phyloP scores from a whole-genome alignment of 2,329 filamentous ascomycete genomes.

The Helotiales sp. region DNA sequence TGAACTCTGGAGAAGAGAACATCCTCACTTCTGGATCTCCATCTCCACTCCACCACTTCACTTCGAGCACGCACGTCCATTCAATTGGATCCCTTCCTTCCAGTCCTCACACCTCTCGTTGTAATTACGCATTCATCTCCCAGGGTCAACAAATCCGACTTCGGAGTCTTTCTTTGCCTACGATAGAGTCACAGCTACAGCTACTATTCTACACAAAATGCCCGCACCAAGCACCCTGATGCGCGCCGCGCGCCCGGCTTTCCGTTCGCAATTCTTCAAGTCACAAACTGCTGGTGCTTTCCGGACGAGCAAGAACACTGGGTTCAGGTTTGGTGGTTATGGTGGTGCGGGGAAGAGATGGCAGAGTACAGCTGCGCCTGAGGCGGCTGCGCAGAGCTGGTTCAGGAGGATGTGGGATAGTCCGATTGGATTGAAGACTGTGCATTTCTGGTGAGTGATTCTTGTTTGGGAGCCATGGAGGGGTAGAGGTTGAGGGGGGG shows the following conservation, averaged over 20 bases:
- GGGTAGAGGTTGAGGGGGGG: not conserved
- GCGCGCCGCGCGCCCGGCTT: conserved; percentile 59
- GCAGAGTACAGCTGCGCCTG: conserved; percentile 63
- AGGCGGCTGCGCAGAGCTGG: conserved; percentile 54
- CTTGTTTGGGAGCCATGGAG: not conserved
- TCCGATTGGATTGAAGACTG: conserved; percentile 84
- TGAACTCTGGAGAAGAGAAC: not conserved
- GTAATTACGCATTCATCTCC: not conserved
- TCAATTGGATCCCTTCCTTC: not conserved
- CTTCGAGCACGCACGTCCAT: not conserved
- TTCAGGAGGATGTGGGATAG: conserved; percentile 85
- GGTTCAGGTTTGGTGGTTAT: conserved; percentile 24
- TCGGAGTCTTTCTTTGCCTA: not conserved
- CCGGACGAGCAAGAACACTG: conserved; percentile 48
- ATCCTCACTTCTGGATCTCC: conserved; percentile 7
- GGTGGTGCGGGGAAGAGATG: conserved; percentile 60
- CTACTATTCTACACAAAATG: conserved; percentile 23
- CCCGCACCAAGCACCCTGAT: conserved; percentile 48
- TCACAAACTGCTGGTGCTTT: conserved; percentile 52
- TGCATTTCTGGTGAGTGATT: conserved; percentile 87
- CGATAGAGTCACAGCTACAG: conserved; percentile 8
- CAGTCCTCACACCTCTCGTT: not conserved
- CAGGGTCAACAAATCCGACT: not conserved
- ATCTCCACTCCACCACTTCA: conserved; percentile 14
- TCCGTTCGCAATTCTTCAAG: conserved; percentile 54